phyloP scores from a whole-genome alignment of 2,329 filamentous ascomycete species.

The Colletotrichum plurivorum region DNA sequence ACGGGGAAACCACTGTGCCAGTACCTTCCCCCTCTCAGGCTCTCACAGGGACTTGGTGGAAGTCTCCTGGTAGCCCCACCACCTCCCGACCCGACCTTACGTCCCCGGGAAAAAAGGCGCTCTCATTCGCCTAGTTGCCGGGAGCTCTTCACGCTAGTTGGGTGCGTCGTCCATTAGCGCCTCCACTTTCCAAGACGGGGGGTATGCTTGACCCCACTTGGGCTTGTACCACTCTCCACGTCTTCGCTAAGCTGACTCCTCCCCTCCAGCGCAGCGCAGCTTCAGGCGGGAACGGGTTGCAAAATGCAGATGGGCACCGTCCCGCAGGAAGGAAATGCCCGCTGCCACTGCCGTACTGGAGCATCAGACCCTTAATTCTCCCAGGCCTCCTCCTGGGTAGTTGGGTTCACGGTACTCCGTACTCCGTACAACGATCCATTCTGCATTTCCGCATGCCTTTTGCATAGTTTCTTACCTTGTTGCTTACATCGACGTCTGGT shows the following conservation, averaged over 20 bases:
- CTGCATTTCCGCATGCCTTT: slow-evolving; percentile 5
- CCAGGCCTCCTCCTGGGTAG: neutral
- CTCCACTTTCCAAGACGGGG: neutral
- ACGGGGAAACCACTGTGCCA: slow-evolving; percentile 2
- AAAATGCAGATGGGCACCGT: slow-evolving; percentile 1
- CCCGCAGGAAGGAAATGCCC: neutral
- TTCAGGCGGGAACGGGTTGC: too few relatives aligned
- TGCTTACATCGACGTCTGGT: too few relatives aligned
- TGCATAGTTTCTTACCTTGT: neutral
- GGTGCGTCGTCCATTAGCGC: neutral
- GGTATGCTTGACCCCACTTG: neutral
- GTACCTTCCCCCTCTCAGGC: neutral
- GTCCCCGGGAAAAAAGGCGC: neutral
- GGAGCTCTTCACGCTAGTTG: neutral
- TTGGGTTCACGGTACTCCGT: too few relatives aligned
- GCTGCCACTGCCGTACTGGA: neutral
- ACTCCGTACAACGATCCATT: neutral
- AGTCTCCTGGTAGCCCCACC: slow-evolving; percentile 8
- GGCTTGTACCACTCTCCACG: neutral
- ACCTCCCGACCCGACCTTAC: slow-evolving; percentile 13
- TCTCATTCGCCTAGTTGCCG: slow-evolving; percentile 18
- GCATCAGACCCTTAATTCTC: slow-evolving; percentile 19
- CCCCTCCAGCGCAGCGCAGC: slow-evolving; percentile 1
- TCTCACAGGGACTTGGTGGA: neutral
- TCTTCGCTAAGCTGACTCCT: slow-evolving; percentile 14